Evolutionary conservation across 108 stramenopile genomes (phyloP), one percentile per base, ranked within the genome.

Genomic region (Fistulifera pelliculosa): DNA sequence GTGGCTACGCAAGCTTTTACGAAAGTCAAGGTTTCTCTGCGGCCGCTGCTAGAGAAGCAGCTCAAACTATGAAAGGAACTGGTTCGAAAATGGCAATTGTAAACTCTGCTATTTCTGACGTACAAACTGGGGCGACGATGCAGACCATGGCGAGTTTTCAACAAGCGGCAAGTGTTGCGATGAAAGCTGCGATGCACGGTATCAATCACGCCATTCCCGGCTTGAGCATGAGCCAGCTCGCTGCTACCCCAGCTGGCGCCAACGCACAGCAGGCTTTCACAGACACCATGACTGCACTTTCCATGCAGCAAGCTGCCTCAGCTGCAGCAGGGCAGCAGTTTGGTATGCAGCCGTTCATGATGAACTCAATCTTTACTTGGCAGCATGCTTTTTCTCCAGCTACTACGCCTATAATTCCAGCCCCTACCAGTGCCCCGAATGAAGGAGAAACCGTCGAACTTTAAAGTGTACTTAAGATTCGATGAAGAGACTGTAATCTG

Each of bases 141-240:
- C 76, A 77, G 58, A 71, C 76, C 40, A 77, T 77, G 76, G 76
- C 76, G 15, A 73, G 61, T 65, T 77, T 77, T 44, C 76, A 77
- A 41, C 76, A 77, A 51, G 76, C 76, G 2, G 76, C 76, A 2
- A 68, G 71, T 7, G 76, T 65, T 7, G 76, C 76, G 35, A 77
- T 77, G 76, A 65, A 77, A 47, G 65, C 71, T 5, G 76, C 76
- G 3, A 67, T 68, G 39, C 16, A 18, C 6, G n/a, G 31, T 15
- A 38, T 35, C 8, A 35, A 8, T 35, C 31, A 35, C 8, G 31
- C 31, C 8, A 57, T 28, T 0, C 70, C 67, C 19, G 76, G 60
- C 1, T 39, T 62, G 5, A 57, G 41, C 44, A 27, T 62, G 15
- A 49, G 52, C 21, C 27, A 51, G 12, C 41, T 61, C 23, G 50